A percentile compares a stretch with the other conserved stretches of the same genome.
phyloP scores from a whole-genome alignment of 805 yeast species.

The Metschnikowia koreensis region DNA sequence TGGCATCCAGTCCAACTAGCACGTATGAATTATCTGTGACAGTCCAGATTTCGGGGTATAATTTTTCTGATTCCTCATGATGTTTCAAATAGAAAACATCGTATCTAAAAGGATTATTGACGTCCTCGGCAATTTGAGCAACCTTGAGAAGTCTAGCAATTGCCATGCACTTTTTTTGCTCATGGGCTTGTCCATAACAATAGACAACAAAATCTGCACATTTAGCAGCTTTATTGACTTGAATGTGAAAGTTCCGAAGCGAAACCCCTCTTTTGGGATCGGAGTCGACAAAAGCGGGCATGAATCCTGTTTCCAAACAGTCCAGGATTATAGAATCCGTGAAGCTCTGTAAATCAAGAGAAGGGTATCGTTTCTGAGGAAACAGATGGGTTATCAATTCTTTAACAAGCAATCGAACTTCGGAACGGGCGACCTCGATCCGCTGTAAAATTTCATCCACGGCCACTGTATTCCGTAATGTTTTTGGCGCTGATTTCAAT shows the following conservation, averaged over 20 bases:
- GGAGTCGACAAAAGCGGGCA: constrained; percentile 55
- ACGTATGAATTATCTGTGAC: constrained; percentile 13
- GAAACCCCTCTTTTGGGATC: constrained; percentile 75
- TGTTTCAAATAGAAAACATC: constrained; percentile 23
- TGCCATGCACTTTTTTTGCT: constrained; percentile 14
- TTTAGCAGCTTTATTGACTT: constrained; percentile 73
- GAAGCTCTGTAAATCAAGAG: constrained; percentile 7
- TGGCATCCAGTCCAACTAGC: constrained; percentile 12
- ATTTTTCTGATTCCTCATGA: constrained; percentile 5
- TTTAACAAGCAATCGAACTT: constrained; percentile 15
- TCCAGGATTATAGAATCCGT: constrained; percentile 37
- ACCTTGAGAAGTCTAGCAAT: constrained; percentile 36
- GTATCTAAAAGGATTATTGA: constrained; percentile 8
- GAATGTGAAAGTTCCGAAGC: constrained; percentile 81
- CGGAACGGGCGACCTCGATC: constrained; percentile 42
- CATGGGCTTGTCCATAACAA: constrained; percentile 14
- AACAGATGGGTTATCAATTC: constrained; percentile 7
- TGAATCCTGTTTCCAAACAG: constrained; percentile 39
- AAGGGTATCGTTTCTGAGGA: constrained; percentile 1
- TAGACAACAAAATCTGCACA: constrained; percentile 79
- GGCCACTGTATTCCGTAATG: constrained; percentile 54
- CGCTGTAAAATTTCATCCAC: constrained; percentile 53
- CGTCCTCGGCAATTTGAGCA: constrained; percentile 30
- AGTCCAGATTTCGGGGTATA: constrained; percentile 11
- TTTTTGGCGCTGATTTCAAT: constrained; percentile 6